Evolutionary conservation across 2,329 filamentous ascomycete genomes (phyloP), one percentile per base, ranked within the genome.

Genomic region (Penicillium sp.): DNA sequence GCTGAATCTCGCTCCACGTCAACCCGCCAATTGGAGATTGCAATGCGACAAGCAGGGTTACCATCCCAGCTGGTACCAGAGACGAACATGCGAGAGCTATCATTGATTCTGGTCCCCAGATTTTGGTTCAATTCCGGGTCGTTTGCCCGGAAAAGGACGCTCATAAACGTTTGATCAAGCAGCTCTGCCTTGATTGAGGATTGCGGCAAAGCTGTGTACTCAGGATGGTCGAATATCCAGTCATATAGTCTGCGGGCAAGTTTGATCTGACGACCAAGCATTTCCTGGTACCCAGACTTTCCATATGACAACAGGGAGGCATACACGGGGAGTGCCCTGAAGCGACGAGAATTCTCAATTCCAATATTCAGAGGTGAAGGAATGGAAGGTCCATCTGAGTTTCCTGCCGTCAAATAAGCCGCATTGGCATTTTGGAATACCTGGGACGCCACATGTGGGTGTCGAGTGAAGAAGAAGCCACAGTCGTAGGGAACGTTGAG

Each of bases 401-500:
- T 64, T 14, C 72, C 70, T 18, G 73, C 71, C 8, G 73, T 72
- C 43, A 96, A 83, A 67, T 97, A 97, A 1, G 87, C 89, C 2
- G 93, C 92, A 68, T 92, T 92, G 31, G 90, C 85, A 72, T 97
- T 97, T 55, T 83, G 81, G 73, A 93, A 96, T 9, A 92, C 86
- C 4, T 81, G 74, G 29, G 80, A 77, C 1, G 88, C 81, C 11
- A 84, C 76, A 3, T 74, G 64, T 7, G 82, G 75, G 57, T 88
- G 83, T 16, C 85, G 84, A 48, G 87, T 90, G 63, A 96, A 83
- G 79, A 96, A 95, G 73, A 97, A 88, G 41, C 92, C 93, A 65
- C 88, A 92, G 72, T 97, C 93, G 65, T 97, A 97, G 0, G 93
- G 92, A 43, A 96, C 91, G 62, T 97, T 97, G 56, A 97, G 81